These are phyloP conservation scores for Astrocystis sublimbata DNA, from an alignment of 495 filamentous ascomycete genomes.

Conservation along the genomic window DNA sequence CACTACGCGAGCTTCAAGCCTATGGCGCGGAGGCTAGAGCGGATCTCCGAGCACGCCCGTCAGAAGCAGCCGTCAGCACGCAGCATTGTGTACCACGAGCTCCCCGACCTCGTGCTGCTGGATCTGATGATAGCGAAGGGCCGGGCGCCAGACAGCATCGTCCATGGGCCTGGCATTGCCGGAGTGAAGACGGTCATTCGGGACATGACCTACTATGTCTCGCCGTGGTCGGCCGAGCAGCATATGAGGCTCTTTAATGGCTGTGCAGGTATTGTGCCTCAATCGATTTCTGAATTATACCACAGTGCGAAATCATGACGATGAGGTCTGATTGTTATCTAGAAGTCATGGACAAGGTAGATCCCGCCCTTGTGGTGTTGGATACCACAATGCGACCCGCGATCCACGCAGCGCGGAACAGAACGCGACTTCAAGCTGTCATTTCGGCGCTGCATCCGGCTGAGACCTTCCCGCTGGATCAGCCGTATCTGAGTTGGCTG, in stretches of 20 bases:
- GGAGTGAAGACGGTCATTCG: constrained; percentile 1
- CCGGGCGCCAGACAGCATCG: not conserved
- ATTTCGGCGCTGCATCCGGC: constrained; percentile 40
- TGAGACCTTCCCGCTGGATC: constrained; percentile 41
- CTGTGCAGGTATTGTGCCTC: constrained; percentile 19
- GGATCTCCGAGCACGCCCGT: constrained; percentile 6
- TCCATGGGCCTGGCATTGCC: constrained; percentile 15
- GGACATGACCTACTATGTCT: constrained; percentile 1
- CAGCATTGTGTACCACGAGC: constrained; percentile 2
- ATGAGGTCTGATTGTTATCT: constrained; percentile 5
- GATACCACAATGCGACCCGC: constrained; percentile 47
- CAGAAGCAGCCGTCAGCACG: constrained; percentile 1
- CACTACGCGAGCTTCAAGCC: constrained; percentile 19
- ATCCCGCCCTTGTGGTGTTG: constrained; percentile 42
- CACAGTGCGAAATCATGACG: no score
- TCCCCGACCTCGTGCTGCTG: not conserved
- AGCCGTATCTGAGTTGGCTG: constrained; percentile 29
- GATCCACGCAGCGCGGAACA: constrained; percentile 39
- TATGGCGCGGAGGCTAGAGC: constrained; percentile 1
- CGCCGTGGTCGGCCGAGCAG: constrained; percentile 43
- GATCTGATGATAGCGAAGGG: not conserved
- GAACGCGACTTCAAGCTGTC: constrained; percentile 20
- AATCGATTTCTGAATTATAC: not conserved
- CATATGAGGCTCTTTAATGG: constrained; percentile 42
- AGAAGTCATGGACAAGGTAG: constrained; percentile 38